These are phyloP conservation scores for Cornus kousa DNA, from an alignment of 148 eudicot genomes.

Conservation along the genomic window DNA sequence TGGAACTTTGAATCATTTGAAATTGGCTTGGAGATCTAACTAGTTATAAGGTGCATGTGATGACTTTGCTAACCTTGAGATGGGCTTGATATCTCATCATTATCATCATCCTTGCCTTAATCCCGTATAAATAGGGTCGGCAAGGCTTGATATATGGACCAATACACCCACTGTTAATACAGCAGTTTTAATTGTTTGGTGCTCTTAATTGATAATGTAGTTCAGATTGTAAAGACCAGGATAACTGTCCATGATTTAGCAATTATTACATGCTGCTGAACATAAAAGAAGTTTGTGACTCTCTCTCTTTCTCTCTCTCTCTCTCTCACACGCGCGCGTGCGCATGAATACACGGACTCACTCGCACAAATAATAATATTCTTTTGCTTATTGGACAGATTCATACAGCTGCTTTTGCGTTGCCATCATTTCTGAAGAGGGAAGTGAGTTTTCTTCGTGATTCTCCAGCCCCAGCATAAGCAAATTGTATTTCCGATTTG, in stretches of 20 bases:
- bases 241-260: neutral
- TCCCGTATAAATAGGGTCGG: neutral
- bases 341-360: too few species aligned
- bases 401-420: constrained; percentile 80
- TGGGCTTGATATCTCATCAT: too few species aligned
- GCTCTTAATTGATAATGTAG: neutral
- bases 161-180: neutral
- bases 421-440: constrained; percentile 76
- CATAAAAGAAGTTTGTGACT: neutral
- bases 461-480: constrained; percentile 13
- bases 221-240: neutral
- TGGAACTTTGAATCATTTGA: too few species aligned
- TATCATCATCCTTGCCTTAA: neutral
- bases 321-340: neutral
- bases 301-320: neutral
- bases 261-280: neutral
- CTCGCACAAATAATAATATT: neutral
- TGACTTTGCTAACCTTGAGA: too few species aligned
- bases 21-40: too few species aligned
- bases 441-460: constrained; percentile 58
- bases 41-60: too few species aligned
- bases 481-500: neutral
- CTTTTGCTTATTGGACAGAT: constrained; percentile 39
- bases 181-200: neutral
- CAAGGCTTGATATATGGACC: neutral